Conservation (phyloP, 768 basidiomycete species). For the Phallus indusiatus region DNA sequence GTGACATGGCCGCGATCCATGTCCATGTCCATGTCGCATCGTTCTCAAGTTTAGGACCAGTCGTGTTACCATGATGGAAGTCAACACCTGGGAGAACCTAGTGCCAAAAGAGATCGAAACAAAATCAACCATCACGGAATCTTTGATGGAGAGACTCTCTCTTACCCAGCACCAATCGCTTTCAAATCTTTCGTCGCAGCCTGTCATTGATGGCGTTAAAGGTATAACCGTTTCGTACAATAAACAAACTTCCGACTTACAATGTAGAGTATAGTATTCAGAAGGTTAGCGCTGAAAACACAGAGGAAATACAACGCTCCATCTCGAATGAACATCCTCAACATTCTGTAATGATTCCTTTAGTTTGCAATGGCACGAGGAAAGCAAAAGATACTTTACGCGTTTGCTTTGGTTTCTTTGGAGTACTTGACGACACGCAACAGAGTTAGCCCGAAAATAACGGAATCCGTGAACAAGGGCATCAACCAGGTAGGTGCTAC, state of each 20-base stretch:
- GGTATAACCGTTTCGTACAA: not conserved
- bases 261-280: constrained; percentile 3
- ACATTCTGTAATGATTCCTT: not conserved
- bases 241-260: not conserved
- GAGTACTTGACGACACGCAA: not conserved
- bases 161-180: constrained; percentile 8
- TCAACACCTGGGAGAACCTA: constrained; percentile 8
- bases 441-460: constrained; percentile 2
- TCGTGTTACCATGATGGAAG: constrained; percentile 7
- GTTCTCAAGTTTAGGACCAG: constrained; percentile 7
- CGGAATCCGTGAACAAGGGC: constrained; percentile 5
- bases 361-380: not conserved
- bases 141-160: not conserved
- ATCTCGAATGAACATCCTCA: constrained; percentile 1
- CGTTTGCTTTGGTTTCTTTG: not conserved
- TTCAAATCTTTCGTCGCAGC: constrained; percentile 6
- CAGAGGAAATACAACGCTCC: constrained; percentile 6
- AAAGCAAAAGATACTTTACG: not conserved
- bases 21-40: not conserved
- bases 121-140: not conserved
- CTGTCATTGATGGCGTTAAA: not conserved
- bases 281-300: constrained; percentile 5
- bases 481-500: constrained; percentile 5
- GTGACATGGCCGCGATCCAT: not conserved
- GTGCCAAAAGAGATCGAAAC: not conserved